Evolutionary conservation across 2,329 filamentous ascomycete genomes (phyloP), one percentile per base, ranked within the genome.

Genomic region (Paracoccidioides brasiliensis): DNA sequence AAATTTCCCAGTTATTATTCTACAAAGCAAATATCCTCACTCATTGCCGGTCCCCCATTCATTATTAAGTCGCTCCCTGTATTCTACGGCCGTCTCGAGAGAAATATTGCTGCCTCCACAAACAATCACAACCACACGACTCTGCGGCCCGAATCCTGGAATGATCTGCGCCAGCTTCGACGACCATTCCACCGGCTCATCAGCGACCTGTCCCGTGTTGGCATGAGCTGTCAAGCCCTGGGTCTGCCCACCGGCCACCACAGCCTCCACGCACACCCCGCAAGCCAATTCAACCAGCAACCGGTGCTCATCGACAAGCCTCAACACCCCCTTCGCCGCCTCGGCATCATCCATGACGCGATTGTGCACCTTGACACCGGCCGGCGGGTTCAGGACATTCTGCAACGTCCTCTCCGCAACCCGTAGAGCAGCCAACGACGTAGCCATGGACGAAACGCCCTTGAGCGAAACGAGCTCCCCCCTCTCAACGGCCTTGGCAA

Each of bases 201-300:
- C 30, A 48, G 12, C 44, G 32, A 12, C 44, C 10, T 22, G 43
- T 14, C 43, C 43, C 9, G 22, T 30, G 32, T 45, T 45, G 2
- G 28, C 22, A 14, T 32, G 28, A n/a, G 40, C 60, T 58, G 46
- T 59, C 57, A 55, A 60, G 58, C 43, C 32, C 35, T 53, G 38
- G 32, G 52, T 57, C 22, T 56, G 38, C 22, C 44, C 33, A n/a
- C 9, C 22, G 14, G 33, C 43, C 33, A 74, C 61, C 9, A 67
- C 71, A 37, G 69, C 71, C 56, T 74, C 88, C 10, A 95, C 71
- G 53, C 85, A 86, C 5, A 91, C 89, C 0, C 90, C 90, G 67
- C 91, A 96, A 0, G 90, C 83, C 40, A 85, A 76, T 73, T 97
- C 91, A 3, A 95, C 88, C 56, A 95, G 74, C 56, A 91, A 72